phyloP scores from a whole-genome alignment of 768 basidiomycete species.

The Hericium alpestre region DNA sequence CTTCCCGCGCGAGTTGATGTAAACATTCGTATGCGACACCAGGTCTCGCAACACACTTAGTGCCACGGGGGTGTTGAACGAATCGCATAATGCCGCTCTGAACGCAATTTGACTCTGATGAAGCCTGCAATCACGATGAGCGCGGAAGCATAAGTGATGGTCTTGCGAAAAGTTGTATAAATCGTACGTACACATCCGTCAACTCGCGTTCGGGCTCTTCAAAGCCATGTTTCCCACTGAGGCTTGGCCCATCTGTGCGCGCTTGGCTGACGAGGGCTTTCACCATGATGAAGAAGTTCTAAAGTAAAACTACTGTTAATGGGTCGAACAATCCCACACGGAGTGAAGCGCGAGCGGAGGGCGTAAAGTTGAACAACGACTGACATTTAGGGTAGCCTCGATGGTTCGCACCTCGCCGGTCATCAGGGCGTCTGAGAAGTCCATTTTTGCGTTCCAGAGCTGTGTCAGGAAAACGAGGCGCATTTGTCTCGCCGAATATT shows the following conservation, averaged over 20 bases:
- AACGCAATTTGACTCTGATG: constrained; percentile 68
- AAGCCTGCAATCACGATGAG: constrained; percentile 38
- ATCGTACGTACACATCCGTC: constrained; percentile 40
- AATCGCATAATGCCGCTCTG: constrained; percentile 84
- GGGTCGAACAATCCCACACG: not conserved
- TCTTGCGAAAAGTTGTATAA: not conserved
- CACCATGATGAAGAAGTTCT: constrained; percentile 92
- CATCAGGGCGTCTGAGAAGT: constrained; percentile 88
- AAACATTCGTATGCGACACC: constrained; percentile 78
- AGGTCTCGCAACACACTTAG: constrained; percentile 68
- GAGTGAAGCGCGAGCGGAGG: not conserved
- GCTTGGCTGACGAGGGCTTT: constrained; percentile 69
- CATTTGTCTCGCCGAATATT: constrained; percentile 77
- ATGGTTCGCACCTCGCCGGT: constrained; percentile 79
- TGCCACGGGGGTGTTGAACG: constrained; percentile 89
- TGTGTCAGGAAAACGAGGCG: constrained; percentile 87
- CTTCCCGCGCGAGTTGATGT: constrained; percentile 61
- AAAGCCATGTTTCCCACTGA: constrained; percentile 57
- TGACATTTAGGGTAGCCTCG: constrained; percentile 78
- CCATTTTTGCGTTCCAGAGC: constrained; percentile 85
- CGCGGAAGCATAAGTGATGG: not conserved
- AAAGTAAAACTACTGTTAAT: not conserved
- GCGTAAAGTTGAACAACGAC: constrained; percentile 15
- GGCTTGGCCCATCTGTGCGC: constrained; percentile 33
- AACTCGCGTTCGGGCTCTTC: constrained; percentile 61